A percentile compares a stretch with the other conserved stretches of the same genome.
phyloP scores from a whole-genome alignment of 345 rosid species.

The Nasturtium officinale region DNA sequence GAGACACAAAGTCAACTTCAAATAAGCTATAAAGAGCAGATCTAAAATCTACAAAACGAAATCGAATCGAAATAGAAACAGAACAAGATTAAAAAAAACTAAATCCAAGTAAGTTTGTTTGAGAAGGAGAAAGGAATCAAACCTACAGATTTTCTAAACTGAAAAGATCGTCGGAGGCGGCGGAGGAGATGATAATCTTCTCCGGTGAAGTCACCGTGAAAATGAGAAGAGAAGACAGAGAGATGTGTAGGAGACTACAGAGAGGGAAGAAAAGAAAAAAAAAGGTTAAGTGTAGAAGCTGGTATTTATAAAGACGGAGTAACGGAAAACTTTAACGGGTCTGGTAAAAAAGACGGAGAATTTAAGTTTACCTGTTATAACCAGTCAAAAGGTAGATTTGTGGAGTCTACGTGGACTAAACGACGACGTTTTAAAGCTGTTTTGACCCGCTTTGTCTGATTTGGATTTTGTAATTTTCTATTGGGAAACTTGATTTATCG shows the following conservation, averaged over 20 bases:
- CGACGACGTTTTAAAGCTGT: conserved; percentile 23
- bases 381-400: conserved; percentile 32
- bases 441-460: conserved; percentile 13
- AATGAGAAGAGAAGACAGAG: conserved; percentile 22
- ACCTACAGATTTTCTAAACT: not conserved
- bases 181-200: conserved; percentile 21
- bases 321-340: conserved; percentile 11
- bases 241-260: conserved; percentile 28
- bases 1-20: conserved; percentile 16
- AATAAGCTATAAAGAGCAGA: conserved; percentile 17
- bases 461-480: conserved; percentile 28
- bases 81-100: not conserved
- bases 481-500: conserved; percentile 32
- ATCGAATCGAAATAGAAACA: not conserved
- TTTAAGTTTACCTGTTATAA: conserved; percentile 32
- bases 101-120: conserved; percentile 27
- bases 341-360: conserved; percentile 27
- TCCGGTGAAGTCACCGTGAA: conserved; percentile 49
- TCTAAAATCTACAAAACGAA: conserved; percentile 35
- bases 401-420: conserved; percentile 32
- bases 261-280: conserved; percentile 14
- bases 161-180: conserved; percentile 10
- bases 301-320: conserved; percentile 54
- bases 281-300: not conserved
- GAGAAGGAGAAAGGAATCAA: conserved; percentile 4